Base-by-base conservation (phyloP, 768 basidiomycete species). In the Hortiboletus flavorubellus region DNA sequence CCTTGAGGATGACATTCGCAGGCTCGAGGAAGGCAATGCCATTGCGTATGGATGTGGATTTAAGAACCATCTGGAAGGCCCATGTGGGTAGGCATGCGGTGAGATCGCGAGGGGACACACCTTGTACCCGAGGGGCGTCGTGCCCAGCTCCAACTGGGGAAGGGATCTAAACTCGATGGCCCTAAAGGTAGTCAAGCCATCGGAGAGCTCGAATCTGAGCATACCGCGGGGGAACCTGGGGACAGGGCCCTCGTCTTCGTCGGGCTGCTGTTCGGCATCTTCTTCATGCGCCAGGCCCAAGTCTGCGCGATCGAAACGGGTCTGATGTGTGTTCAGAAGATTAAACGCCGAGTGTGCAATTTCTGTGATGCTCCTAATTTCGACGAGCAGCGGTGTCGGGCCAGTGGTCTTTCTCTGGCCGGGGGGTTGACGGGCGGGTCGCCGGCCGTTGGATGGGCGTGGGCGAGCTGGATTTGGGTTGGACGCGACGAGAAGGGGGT, bases 181-280 rank as follows among this genome's bases (percentile, higher is more conserved):
- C 35, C 79, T 78, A 33, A 95, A 68, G 4, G 72, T 78, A 2
- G 76, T 79, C 14, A 74, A 68, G n/a, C 95, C 95, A 67, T 98
- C 95, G 49, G 82, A 86, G 48, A 97, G 69, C 60, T 85, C 77
- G 30, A 97, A 76, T 42, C 73, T 79, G 53, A 97, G 76, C 85
- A 91, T 93, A 31, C 84, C 81, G 49, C 92, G 74, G 4, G 92
- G 85, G 69, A 93, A 98, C 53, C 80, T 85, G 3, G 92, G 93
- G 49, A 93, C 78, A 1, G 87, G 86, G 0, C 87, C 89, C 67
- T 86, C 86, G 39, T 83, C 85, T 41, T 81, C 74, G 34, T 77
- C 73, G 56, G 75, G 72, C 14, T 74, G 72, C 58, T 83, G 83
- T 14, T 77, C 78, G 11, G 77, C 78, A 23, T 75, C 72, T 15